Base-by-base conservation (phyloP, 2,329 filamentous ascomycete genomes). In the Scolecobasidium constrictum region DNA sequence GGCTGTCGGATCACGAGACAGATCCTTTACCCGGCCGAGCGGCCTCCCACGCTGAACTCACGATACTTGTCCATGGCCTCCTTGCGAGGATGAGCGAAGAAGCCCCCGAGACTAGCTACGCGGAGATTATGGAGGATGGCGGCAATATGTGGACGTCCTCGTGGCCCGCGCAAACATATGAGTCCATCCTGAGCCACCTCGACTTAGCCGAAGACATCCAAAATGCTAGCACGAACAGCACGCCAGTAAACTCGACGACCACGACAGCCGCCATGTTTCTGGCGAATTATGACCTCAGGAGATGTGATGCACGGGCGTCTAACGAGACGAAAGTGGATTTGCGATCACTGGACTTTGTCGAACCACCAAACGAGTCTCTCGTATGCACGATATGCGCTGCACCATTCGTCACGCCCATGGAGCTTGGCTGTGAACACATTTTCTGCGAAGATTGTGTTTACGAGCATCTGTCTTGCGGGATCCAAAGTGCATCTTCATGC, bases 351-450 rank as follows among this genome's bases (percentile, higher is more conserved):
- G 76, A 80, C 46, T 75, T 77, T 59, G 66, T 75, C 45, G 38
- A 23, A 9, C 61, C 65, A 40, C 55, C 60, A 20, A 72, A 72
- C 53, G 75, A 80, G 47, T 77, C 80, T 52, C 65, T 81, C 40
- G 71, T 77, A 62, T 81, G 77, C 53, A 68, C 75, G 13, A 80
- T 81, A 49, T 81, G 77, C 56, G 74, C 76, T 53, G 74, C 72
- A 47, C 73, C 77, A 5, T 78, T 79, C 51, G 68, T 78, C 43
- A 62, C 69, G 41, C 76, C 77, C 1, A 66, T 77, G 35, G 57
- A 73, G 50, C 61, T 77, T 38, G 65, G 71, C 49, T 81, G 77
- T 58, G 74, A 79, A 48, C 77, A 81, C 59, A 72, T 74, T 48
- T 81, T 81, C 60, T 81, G 77, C 58, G 62, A 67, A 42, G 66